Evolutionary conservation across 257 asterid genomes (phyloP).

Genomic region (Solanum gracilifrons): DNA sequence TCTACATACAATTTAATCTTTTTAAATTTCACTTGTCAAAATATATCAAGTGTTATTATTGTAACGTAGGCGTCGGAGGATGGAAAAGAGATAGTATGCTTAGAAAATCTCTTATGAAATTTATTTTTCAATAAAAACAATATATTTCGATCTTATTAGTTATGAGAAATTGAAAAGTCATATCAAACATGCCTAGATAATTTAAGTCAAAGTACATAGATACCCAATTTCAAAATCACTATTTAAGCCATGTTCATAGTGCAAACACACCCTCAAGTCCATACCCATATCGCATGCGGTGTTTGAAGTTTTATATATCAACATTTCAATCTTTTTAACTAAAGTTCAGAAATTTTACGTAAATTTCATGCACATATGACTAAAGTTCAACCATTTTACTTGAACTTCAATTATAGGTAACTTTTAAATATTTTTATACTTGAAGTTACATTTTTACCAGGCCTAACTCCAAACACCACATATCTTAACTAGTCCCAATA

Average conservation of each 20-base stretch:
- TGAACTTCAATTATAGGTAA: background rate
- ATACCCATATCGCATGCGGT: fast-evolving
- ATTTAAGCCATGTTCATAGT: background rate
- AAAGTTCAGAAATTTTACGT: background rate
- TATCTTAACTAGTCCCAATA: background rate
- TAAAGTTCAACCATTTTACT: background rate
- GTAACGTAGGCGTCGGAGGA: background rate
- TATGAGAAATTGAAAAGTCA: background rate
- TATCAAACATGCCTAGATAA: background rate
- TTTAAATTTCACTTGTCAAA: background rate
- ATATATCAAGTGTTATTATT: background rate
- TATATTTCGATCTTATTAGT: background rate
- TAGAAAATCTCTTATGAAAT: background rate
- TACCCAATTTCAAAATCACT: background rate
- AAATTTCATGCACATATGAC: background rate
- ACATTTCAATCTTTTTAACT: no score
- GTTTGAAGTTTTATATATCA: background rate
- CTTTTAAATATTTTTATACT: background rate
- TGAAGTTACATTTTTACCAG: background rate
- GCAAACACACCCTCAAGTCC: background rate
- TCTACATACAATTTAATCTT: fast-evolving
- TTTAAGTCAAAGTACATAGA: background rate
- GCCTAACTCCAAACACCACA: background rate
- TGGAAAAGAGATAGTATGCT: background rate
- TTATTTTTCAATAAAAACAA: background rate